Base-by-base conservation (phyloP, 495 filamentous ascomycete genomes). In the Diplogelasinospora grovesii region DNA sequence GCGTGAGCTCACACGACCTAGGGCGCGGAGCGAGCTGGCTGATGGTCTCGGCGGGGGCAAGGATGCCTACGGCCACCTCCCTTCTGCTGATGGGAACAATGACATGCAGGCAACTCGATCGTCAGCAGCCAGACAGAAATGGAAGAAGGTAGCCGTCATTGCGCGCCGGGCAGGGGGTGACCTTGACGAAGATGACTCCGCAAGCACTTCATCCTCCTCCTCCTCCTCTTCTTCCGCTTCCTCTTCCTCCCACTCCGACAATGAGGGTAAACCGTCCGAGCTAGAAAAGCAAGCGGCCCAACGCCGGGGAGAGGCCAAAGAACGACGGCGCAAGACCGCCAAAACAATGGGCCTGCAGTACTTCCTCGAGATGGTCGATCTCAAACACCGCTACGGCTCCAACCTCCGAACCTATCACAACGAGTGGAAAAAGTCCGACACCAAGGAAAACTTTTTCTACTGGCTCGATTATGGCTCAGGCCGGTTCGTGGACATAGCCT, bases 321-420 rank as follows among this genome's bases (percentile, higher is more conserved):
- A 53, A 8, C 60, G 66, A 29, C 65, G 68, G 37, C 65, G 64
- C 36, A 68, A 78, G 43, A 72, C 68, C 2, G 77, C 86, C 1
- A 85, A 82, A 57, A 78, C 75, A 48, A 90, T 96, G 86, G 88
- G 86, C 36, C 59, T 95, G 22, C 81, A 82, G 45, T 96, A 95
- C 56, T 95, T 93, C 47, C 67, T 96, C 3, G 89, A 96, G 56
- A 90, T 96, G 83, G 85, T 95, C 11, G 89, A 95, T 53, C 59
- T 74, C 5, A 89, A 93, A 59, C 89, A 96, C 52, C 78, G 89
- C 3, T 89, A 95, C 57, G 89, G 89, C 1, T 77, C 75, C 21
- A 92, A 95, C 49, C 63, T 95, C 23, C 72, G 82, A n/a, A 71
- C 75, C 9, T 96, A 96, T 50, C 89, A 96, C 56, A 70, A 73